phyloP scores from a whole-genome alignment of 1,284 basidiomycete species.

The Austroboletus niveus region DNA sequence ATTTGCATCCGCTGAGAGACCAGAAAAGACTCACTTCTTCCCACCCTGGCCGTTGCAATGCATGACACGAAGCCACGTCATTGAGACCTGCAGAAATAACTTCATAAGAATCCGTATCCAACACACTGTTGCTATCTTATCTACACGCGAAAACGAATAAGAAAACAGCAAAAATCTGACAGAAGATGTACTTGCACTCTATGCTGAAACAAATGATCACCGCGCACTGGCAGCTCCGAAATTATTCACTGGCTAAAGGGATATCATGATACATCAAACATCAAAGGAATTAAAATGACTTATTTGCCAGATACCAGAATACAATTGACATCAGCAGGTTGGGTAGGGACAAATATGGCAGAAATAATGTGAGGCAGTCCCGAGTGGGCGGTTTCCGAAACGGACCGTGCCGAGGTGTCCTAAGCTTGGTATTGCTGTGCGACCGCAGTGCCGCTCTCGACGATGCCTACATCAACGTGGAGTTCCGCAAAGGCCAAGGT shows the following conservation, averaged over 20 bases:
- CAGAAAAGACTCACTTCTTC: background rate
- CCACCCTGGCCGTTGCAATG: background rate
- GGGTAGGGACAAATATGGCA: background rate
- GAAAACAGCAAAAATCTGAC: background rate
- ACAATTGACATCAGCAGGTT: background rate
- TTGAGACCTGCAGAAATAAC: background rate
- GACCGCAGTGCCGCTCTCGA: background rate
- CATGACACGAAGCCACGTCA: background rate
- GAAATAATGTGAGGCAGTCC: background rate
- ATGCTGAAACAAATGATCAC: background rate
- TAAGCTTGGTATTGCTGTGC: conserved; percentile 9
- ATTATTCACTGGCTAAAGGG: background rate
- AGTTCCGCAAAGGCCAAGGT: conserved; percentile 74
- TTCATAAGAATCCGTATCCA: background rate
- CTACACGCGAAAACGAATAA: background rate
- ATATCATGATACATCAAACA: background rate
- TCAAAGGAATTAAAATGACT: background rate
- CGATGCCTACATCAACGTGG: conserved; percentile 57
- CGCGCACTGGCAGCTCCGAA: background rate
- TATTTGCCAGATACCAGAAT: background rate
- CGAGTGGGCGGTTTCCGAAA: background rate
- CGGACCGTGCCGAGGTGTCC: conserved; percentile 11
- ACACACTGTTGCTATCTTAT: background rate
- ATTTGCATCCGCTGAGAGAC: background rate
- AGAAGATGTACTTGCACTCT: background rate